Base-by-base conservation (phyloP, 352 stramenopile species). In the Aphanomyces astaci region DNA sequence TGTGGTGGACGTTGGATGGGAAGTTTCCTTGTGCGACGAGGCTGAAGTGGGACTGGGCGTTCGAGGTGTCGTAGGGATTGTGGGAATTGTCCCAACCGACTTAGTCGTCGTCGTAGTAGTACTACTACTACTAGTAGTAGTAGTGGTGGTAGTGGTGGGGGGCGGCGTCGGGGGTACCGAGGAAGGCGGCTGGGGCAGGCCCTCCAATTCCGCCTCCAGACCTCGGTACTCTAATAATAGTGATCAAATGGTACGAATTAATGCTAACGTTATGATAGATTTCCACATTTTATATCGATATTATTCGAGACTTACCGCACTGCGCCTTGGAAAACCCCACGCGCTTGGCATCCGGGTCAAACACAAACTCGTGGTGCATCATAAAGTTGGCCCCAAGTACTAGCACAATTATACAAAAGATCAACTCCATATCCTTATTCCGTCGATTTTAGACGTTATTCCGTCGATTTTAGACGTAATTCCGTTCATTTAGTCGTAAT, bases 281-380 rank as follows among this genome's bases (percentile, higher is more conserved):
- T n/a, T n/a, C n/a, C n/a, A n/a, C n/a, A n/a, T n/a, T n/a, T n/a
- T n/a, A 3, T 15, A 4, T 59, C 27, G 54, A 46, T 46, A 48
- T 27, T 0, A 32, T 33, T 63, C 10, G 15, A 49, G 43, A 62
- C 60, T 15, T 10, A 68, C 62, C 84, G 63, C 86, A 94, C 25
- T 75, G 40, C 2, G 86, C 85, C 40, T 86, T 73, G 2, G 82
- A 83, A 74, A 95, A 95, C 7, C 83, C 86, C 4, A 95, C 64
- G 22, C 86, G 83, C 10, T 86, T 79, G 64, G 81, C 81, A 57
- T 92, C 84, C 24, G 69, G 64, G 69, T 95, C 86, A 68, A 95
- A 95, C 17, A 95, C 83, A 30, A 93, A 82, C 24, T 95, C 80
- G 43, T 88, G 85, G 2, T 84, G 81, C n/a, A 93, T 65, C 86